Conservation (phyloP, 1,284 basidiomycete species). For the Trichosporon asahii region DNA sequence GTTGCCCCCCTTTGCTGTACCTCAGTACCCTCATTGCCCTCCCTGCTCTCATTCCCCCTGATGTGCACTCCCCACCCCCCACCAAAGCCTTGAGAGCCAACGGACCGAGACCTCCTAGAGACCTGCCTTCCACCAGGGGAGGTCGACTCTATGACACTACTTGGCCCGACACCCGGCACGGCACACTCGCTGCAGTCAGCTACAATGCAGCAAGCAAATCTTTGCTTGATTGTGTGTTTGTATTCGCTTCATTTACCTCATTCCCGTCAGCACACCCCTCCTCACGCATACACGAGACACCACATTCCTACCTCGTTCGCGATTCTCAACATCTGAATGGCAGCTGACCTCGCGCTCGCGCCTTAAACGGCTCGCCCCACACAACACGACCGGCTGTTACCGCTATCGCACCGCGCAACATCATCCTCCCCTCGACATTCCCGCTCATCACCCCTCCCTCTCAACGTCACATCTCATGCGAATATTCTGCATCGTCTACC, state of each 20-base stretch:
- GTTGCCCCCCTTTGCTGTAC: conserved; percentile 3
- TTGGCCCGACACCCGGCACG: not conserved
- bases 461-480: not conserved
- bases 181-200: not conserved
- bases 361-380: not conserved
- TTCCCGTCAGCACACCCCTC: not conserved
- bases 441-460: not conserved
- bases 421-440: not conserved
- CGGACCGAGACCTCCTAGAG: not conserved
- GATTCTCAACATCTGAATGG: not conserved
- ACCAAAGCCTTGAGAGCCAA: not conserved
- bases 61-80: not conserved
- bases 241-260: not conserved
- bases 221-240: not conserved
- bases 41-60: not conserved
- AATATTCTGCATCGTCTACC: not conserved
- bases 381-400: not conserved
- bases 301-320: not conserved
- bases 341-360: not conserved
- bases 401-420: not conserved
- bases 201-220: not conserved
- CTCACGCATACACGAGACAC: not conserved
- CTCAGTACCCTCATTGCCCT: not conserved
- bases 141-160: not conserved
- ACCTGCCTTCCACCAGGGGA: not conserved